Evolutionary conservation across 257 asterid genomes (phyloP), one percentile per base, ranked within the genome.

Genomic region (Petunia secreta): DNA sequence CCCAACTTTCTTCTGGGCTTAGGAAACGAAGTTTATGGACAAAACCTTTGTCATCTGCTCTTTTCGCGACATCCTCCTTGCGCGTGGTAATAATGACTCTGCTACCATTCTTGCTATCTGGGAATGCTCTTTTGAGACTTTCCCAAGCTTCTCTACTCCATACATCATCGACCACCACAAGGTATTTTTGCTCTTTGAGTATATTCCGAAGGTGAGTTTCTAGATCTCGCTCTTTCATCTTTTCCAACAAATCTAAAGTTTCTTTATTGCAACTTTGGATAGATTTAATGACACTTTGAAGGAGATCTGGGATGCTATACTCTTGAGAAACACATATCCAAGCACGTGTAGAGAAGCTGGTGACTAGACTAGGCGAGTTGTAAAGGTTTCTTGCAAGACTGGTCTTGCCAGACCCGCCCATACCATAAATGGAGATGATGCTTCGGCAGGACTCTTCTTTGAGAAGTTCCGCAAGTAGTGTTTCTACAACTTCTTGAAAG

Each of bases 281-380:
- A 0, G 73, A 71, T 57, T 44, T 80, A 4, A 69, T 71, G 52
- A 46, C 7, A 44, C 0, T 9, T 15, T 37, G 1, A 2, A 80
- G 79, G 13, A 80, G 83, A 39, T 80, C 83, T 11, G 9, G 8
- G 15, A 55, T 55, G 10, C n/a, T 41, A 15, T 38, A 80, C 39
- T 71, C 68, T 46, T 80, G 78, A 16, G 83, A 57, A 50, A 80
- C 63, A 41, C 71, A 16, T n/a, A 80, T 39, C 83, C 79, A 80
- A 10, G 83, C 40, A 1, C 50, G 59, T 15, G 50, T 53, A 7
- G 0, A 25, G 57, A 80, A 80, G 3, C 16, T 13, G 13, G 1
- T 5, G 11, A 5, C 41, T 2, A 79, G 14, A 4, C 3, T 14
- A 4, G 44, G 41, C 65, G 34, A 13, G n/a, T 4, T 55, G 75